A percentile compares a stretch with the other conserved stretches of the same genome.
Evolutionary conservation across 495 filamentous ascomycete genomes (phyloP).

Genomic region (Penicillium nucicola): DNA sequence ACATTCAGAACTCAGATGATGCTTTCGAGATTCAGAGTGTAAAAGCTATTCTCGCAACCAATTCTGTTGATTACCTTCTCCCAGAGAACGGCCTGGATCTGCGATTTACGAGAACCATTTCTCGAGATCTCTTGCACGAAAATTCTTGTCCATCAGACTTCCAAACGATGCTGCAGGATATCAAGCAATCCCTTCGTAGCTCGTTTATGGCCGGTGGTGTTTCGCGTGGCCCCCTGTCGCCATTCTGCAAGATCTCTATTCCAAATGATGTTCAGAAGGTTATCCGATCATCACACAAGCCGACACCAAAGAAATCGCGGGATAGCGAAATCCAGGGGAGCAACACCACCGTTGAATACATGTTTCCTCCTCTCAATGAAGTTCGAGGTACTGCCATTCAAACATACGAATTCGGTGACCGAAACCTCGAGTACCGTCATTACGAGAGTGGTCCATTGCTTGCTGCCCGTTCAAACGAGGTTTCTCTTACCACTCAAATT

Average conservation of each 20-base stretch:
- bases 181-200: conserved; percentile 17
- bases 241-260: conserved; percentile 31
- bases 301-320: neutral
- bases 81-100: conserved; percentile 40
- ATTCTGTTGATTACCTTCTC: conserved; percentile 39
- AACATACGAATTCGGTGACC: conserved; percentile 28
- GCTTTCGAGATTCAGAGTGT: conserved; percentile 21
- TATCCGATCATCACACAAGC: neutral
- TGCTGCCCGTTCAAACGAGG: conserved; percentile 22
- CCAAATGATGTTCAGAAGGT: conserved; percentile 14
- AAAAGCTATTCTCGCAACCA: conserved; percentile 29
- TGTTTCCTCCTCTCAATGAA: conserved; percentile 31
- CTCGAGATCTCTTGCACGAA: conserved; percentile 20
- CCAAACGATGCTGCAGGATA: conserved; percentile 11
- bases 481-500: conserved; percentile 31
- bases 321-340: neutral
- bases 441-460: conserved; percentile 35
- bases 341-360: conserved; percentile 28
- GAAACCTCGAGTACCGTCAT: conserved; percentile 27
- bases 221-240: conserved; percentile 3
- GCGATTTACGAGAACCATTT: conserved; percentile 37
- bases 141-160: neutral
- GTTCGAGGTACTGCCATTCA: conserved; percentile 22
- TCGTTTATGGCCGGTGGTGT: conserved; percentile 8
- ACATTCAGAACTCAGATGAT: neutral